Base-by-base conservation (phyloP, 2,329 filamentous ascomycete genomes). In the Venturiaceae sp. region DNA sequence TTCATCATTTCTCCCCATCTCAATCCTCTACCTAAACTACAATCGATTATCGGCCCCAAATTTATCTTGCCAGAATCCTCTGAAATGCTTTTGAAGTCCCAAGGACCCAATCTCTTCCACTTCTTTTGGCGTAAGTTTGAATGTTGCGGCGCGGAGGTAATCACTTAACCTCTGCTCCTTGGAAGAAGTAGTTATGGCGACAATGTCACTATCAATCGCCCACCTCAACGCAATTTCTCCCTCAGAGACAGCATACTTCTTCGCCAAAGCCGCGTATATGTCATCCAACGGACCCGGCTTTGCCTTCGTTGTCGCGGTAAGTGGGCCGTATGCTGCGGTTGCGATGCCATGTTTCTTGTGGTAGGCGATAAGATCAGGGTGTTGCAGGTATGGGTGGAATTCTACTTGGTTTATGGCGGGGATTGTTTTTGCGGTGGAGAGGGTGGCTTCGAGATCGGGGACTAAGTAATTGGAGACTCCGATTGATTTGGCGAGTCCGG, bases 341-440 rank as follows among this genome's bases (percentile, higher is more conserved):
- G 76, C 75, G 58, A 80, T 78, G 44, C 71, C 72, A 64, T 77
- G 68, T 59, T 73, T 64, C 65, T 74, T 76, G 69, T 78, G 74
- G 69, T 79, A 83, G 14, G 78, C 72, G 7, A 85, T 69, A 30
- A 88, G 71, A 19, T 80, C 74, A 1, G 73, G 72, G 66, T 83
- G 85, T 67, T 86, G 85, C 11, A 88, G 75, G 65, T 85, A 86
- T 1, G 85, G 83, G 68, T 88, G 84, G 55, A 83, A 83, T 68
- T 88, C 85, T 62, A 88, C 83, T 71, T 88, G 85, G 71, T 88
- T 87, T 64, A 80, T 79, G 1, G 82, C 82, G 1, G 85, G 85
- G 1, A 75, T 71, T 11, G 83, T 75, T 39, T 72, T 77, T n/a
- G 80, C 79, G 0, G 73, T 75, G 57, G 77, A 76, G 56, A 82